Conservation (phyloP, 805 yeast genomes). For the Metschnikowia koreensis region DNA sequence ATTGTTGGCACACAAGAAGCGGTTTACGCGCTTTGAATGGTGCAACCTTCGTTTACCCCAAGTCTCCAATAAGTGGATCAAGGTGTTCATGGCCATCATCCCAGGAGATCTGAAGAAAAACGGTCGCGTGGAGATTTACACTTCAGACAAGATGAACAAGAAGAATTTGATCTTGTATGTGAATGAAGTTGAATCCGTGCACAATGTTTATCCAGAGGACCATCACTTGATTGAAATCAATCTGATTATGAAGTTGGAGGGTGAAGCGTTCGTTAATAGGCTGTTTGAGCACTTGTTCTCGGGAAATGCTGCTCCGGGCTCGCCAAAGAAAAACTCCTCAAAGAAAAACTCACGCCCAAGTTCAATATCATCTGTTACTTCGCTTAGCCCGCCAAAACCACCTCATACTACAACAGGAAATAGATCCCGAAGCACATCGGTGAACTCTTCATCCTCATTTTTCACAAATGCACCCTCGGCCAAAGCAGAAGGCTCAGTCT, state of each 20-base stretch:
- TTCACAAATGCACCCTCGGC: constrained; percentile 30
- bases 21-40: constrained; percentile 56
- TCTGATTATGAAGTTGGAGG: constrained; percentile 54
- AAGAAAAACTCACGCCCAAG: constrained; percentile 16
- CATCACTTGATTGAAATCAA: constrained; percentile 56
- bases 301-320: constrained; percentile 10
- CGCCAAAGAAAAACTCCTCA: neutral
- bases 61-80: constrained; percentile 56
- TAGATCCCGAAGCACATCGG: constrained; percentile 22
- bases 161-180: constrained; percentile 53
- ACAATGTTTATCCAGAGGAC: constrained; percentile 59
- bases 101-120: constrained; percentile 46
- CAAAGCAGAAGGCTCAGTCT: constrained; percentile 5
- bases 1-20: constrained; percentile 48
- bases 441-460: constrained; percentile 29
- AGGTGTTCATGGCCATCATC: constrained; percentile 48
- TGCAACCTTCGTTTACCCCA: constrained; percentile 60
- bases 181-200: constrained; percentile 42
- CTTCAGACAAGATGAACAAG: constrained; percentile 46
- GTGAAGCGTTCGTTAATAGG: constrained; percentile 51
- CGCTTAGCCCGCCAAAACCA: constrained; percentile 13
- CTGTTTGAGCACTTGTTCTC: constrained; percentile 33
- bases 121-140: constrained; percentile 56
- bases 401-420: constrained; percentile 10
- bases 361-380: constrained; percentile 21